Base-by-base conservation (phyloP, 1,284 basidiomycete genomes). In the Kwoniella shivajii region DNA sequence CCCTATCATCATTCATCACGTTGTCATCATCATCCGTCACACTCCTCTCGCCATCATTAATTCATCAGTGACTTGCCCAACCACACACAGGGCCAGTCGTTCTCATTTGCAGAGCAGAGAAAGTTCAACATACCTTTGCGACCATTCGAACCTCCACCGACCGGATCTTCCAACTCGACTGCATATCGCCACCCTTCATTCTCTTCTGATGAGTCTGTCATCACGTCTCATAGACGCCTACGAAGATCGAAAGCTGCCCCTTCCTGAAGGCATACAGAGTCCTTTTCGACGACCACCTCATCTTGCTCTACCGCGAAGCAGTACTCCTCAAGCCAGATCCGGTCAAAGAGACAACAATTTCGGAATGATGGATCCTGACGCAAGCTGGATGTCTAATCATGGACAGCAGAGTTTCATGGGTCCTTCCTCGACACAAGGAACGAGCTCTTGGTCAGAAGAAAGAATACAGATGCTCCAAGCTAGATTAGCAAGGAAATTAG, bases 401-500 rank as follows among this genome's bases (percentile, higher is more conserved):
- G 59, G 64, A 18, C 41, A 33, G 43, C 24, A 30, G 31, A 53
- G 44, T 29, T 54, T 49, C 31, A 44, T 47, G 36, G 42, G 45
- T 26, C 31, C 7, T 26, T 26, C 43, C 10, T 47, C 37, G 11
- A 53, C 46, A 7, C 41, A 55, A 33, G 50, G 61, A 31, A 66
- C 70, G 24, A 73, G 68, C 1, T 51, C 63, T 24, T 77, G 72
- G 67, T 75, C 85, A 0, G 82, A 85, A 3, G 79, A 82, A 61
- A 85, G 85, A 68, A 84, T 92, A 34, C 87, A 88, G 2, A 78
- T 82, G 0, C 79, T 97, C 13, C 91, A 96, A 71, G 85, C 84
- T 18, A 90, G 92, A 71, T 82, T 99, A 27, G 83, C 89, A 69
- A 87, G 87, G 78, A 89, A 89, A 66, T 85, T 99, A 4, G 95